Conservation (phyloP, 1,284 basidiomycete genomes). For the Polyporus tsugae region DNA sequence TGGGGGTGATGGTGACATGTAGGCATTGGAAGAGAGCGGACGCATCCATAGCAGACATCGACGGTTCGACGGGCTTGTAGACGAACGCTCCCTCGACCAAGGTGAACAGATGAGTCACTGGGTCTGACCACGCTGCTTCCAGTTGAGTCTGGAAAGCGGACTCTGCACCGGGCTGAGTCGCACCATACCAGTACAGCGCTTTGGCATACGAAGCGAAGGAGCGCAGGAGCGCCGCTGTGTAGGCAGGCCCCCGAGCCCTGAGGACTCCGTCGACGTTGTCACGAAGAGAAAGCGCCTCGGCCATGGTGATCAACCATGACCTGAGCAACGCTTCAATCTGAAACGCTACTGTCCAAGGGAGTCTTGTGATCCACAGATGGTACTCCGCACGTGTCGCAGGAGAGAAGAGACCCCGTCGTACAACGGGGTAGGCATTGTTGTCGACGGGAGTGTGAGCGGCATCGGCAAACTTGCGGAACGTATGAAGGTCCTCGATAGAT, state of each 20-base stretch:
- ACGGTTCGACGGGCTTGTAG: slow-evolving; percentile 21
- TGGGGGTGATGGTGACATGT: slow-evolving; percentile 68
- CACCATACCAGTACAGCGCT: slow-evolving; percentile 40
- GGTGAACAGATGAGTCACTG: slow-evolving; percentile 16
- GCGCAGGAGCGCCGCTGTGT: slow-evolving; percentile 51
- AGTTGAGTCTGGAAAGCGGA: slow-evolving; percentile 7
- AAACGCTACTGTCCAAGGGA: slow-evolving; percentile 61
- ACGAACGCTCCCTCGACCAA: slow-evolving; percentile 37
- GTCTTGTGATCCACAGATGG: slow-evolving; percentile 44
- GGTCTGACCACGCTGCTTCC: slow-evolving; percentile 9
- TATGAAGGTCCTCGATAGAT: slow-evolving; percentile 42
- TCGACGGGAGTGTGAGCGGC: slow-evolving; percentile 46
- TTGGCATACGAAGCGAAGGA: slow-evolving; percentile 49
- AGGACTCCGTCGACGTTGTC: slow-evolving; percentile 45
- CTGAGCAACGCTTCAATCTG: slow-evolving; percentile 60
- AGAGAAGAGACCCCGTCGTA: slow-evolving; percentile 54
- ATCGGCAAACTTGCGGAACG: slow-evolving; percentile 50
- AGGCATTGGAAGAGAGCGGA: slow-evolving; percentile 56
- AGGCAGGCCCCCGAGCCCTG: slow-evolving; percentile 42
- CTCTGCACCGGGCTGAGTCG: neutral
- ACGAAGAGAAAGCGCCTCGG: slow-evolving; percentile 54
- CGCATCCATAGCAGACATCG: slow-evolving; percentile 11
- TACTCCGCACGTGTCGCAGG: slow-evolving; percentile 43
- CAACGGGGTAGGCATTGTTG: slow-evolving; percentile 48
- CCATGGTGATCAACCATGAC: slow-evolving; percentile 51